Conservation (phyloP, 768 basidiomycete genomes). For the Albatrellus ellisii region DNA sequence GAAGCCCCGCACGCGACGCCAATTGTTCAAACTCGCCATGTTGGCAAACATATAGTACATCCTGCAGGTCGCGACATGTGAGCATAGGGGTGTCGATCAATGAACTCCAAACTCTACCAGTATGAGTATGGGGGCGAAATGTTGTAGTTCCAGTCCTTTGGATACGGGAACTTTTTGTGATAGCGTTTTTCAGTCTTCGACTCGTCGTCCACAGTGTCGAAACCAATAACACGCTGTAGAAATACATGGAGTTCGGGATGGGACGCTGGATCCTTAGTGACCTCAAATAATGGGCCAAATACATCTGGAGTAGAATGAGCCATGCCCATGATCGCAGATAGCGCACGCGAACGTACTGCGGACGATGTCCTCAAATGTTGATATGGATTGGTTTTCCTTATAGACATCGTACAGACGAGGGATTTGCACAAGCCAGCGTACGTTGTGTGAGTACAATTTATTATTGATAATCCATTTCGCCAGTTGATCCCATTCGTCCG, state of each 20-base stretch:
- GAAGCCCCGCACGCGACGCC: constrained; percentile 80
- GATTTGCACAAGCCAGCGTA: constrained; percentile 94
- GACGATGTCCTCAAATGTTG: constrained; percentile 87
- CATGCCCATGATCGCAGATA: not conserved
- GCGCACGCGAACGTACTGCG: constrained; percentile 43
- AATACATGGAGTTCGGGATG: constrained; percentile 95
- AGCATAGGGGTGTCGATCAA: not conserved
- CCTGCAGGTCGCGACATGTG: constrained; percentile 30
- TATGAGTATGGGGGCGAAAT: constrained; percentile 94
- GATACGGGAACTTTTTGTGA: constrained; percentile 89
- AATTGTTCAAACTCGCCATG: constrained; percentile 88
- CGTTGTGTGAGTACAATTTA: constrained; percentile 92
- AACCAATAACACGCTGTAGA: constrained; percentile 89
- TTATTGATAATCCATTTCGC: constrained; percentile 94
- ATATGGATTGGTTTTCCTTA: constrained; percentile 72
- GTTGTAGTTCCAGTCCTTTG: constrained; percentile 75
- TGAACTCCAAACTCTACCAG: constrained; percentile 38
- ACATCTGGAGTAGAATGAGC: constrained; percentile 66
- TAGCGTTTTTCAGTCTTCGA: constrained; percentile 86
- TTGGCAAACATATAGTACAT: constrained; percentile 97
- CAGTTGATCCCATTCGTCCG: constrained; percentile 93
- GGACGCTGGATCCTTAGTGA: constrained; percentile 77
- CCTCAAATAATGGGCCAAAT: constrained; percentile 89
- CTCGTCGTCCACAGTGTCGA: constrained; percentile 99
- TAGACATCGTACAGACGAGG: constrained; percentile 94